Evolutionary conservation across 495 filamentous ascomycete species (phyloP).

Genomic region (Aspergillus olivimuriae): DNA sequence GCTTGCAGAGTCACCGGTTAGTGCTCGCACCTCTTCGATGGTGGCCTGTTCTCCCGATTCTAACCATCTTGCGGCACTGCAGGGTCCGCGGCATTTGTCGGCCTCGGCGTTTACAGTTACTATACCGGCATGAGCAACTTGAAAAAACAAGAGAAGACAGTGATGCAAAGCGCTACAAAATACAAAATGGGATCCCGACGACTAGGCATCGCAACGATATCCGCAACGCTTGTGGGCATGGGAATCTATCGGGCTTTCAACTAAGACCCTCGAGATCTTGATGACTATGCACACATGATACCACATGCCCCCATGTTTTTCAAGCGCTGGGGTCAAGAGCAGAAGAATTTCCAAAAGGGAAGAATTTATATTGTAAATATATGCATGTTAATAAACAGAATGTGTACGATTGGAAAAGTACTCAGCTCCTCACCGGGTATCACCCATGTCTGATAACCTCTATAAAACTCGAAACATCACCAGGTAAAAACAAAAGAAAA

Average conservation of each 20-base stretch:
- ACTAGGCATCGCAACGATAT: conserved; percentile 64
- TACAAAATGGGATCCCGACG: conserved; percentile 73
- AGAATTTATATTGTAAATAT: conserved; percentile 1
- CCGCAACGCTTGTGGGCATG: conserved; percentile 60
- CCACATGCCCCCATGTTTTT: too few relatives aligned
- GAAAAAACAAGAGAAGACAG: conserved; percentile 58
- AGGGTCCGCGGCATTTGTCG: conserved; percentile 82
- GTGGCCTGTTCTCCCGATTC: not conserved
- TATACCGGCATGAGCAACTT: conserved; percentile 73
- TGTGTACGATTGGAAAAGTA: conserved; percentile 18
- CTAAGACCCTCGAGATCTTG: too few relatives aligned
- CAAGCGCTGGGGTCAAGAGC: not conserved
- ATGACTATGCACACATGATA: too few relatives aligned
- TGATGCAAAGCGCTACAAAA: conserved; percentile 61
- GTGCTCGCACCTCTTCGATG: conserved; percentile 6
- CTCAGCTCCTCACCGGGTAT: conserved; percentile 38
- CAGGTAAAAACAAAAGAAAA: conserved; percentile 5
- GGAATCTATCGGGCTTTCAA: conserved; percentile 56
- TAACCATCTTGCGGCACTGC: conserved; percentile 10
- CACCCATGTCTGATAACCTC: conserved; percentile 30
- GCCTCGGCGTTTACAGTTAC: conserved; percentile 86
- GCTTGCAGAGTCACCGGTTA: conserved; percentile 63
- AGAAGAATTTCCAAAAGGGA: conserved; percentile 1
- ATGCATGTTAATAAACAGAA: conserved; percentile 4
- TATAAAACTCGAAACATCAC: conserved; percentile 29